phyloP scores from a whole-genome alignment of 2,329 filamentous ascomycete genomes.

The Claviceps sp. region DNA sequence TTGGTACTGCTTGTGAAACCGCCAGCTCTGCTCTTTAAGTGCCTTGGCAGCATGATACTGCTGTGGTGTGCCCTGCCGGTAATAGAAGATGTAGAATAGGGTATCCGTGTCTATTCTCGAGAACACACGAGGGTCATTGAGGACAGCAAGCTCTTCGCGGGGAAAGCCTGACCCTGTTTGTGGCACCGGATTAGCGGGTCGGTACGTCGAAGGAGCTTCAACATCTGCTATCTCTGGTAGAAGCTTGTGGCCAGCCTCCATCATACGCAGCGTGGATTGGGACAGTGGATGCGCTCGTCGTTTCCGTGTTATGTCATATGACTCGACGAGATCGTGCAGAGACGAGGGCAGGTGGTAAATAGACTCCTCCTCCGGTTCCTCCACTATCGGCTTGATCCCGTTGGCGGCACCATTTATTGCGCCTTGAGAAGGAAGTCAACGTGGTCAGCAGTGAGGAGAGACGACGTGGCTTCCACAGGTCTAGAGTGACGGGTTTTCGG shows the following conservation, averaged over 20 bases:
- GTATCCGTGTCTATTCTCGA: conserved; percentile 86
- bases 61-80: conserved; percentile 90
- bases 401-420: conserved; percentile 40
- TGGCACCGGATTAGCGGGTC: conserved; percentile 67
- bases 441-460: background rate
- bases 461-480: background rate
- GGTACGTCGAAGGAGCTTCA: conserved; percentile 72
- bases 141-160: conserved; percentile 79
- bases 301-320: conserved; percentile 73
- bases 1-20: conserved; percentile 98
- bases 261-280: conserved; percentile 57
- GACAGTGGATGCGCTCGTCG: conserved; percentile 48
- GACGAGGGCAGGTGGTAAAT: conserved; percentile 87
- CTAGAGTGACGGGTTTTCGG: background rate
- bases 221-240: conserved; percentile 67
- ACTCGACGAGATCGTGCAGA: conserved; percentile 79
- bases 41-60: conserved; percentile 92
- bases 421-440: conserved; percentile 7
- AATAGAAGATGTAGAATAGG: conserved; percentile 98
- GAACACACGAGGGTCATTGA: conserved; percentile 83
- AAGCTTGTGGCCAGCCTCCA: conserved; percentile 59
- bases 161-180: conserved; percentile 71
- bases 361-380: conserved; percentile 52
- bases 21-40: conserved; percentile 96
- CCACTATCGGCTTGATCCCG: conserved; percentile 31